These are phyloP conservation scores for Claviceps sp. DNA, from an alignment of 2,329 filamentous ascomycete species.

Conservation along the genomic window DNA sequence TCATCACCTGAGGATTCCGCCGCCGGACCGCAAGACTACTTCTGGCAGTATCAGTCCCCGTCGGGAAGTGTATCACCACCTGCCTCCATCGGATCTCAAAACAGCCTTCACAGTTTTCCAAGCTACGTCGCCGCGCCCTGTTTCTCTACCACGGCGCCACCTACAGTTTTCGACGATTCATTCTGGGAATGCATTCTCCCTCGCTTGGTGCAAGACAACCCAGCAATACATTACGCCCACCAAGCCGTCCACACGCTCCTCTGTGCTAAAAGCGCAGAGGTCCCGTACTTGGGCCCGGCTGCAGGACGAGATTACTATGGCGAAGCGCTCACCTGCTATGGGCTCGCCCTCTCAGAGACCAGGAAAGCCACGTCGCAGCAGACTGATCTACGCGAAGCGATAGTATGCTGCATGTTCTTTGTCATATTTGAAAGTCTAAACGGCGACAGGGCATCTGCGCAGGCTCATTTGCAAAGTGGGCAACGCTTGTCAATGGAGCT, in stretches of 20 bases:
- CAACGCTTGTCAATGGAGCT: conserved; percentile 24
- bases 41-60: conserved; percentile 1
- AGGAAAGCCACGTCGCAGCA: conserved; percentile 9
- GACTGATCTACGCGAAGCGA: conserved; percentile 14
- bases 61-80: conserved; percentile 2
- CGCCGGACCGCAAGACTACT: not conserved
- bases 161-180: conserved; percentile 15
- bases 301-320: conserved; percentile 15
- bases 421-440: conserved; percentile 24
- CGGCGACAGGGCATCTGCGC: conserved; percentile 20
- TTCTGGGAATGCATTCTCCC: conserved; percentile 25
- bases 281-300: conserved; percentile 3
- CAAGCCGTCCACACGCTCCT: conserved; percentile 23
- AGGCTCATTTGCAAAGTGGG: conserved; percentile 23
- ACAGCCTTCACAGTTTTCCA: not conserved
- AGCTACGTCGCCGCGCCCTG: not conserved
- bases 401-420: conserved; percentile 24
- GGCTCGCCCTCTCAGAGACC: conserved; percentile 18
- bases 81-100: conserved; percentile 3
- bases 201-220: conserved; percentile 18
- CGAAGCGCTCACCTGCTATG: conserved; percentile 20
- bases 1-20: conserved; percentile 5
- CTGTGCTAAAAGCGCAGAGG: conserved; percentile 13
- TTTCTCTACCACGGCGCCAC: not conserved
- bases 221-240: conserved; percentile 22